Evolutionary conservation across 495 filamentous ascomycete species (phyloP), one percentile per base, ranked within the genome.

Genomic region (Aspergillus indologenus): DNA sequence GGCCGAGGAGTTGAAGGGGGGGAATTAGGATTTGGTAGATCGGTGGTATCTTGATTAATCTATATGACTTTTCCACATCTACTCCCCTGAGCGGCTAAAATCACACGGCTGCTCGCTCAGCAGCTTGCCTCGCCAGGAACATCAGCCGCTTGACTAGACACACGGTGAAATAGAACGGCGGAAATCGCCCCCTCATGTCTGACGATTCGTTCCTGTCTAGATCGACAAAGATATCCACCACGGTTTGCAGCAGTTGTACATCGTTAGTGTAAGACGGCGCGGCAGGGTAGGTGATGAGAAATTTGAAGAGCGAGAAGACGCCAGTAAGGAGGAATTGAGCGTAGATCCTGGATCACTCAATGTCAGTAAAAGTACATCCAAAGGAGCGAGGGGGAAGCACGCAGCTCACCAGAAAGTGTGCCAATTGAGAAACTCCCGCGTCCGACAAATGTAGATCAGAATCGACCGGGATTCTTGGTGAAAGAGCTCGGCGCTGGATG

Each of bases 401-500:
- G 1, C n/a, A 45, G 44, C 24, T 24, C 18, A 57, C 55, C 55
- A 50, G 20, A 57, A 49, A 42, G 55, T 50, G 14, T 49, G 55
- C 55, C 45, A 49, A 17, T 57, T 49, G 9, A 50, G 45, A 5
- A 49, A 21, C 6, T 21, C n/a, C 5, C 45, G 45, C 15, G 29
- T 19, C 12, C 55, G 45, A 18, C 34, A 40, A 15, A 40, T 40
- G 34, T 69, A 71, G 14, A 71, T 56, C 45, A 71, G 22, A 3
- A 65, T 69, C 1, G 60, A 69, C 31, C 67, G 40, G 3, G 66
- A 61, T 20, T 67, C 61, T 34, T 69, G 59, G 31, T 65, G 65
- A n/a, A 50, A 66, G 6, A 71, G 57, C 26, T 69, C 65, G 6
- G 58, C 46, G n/a, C 69, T 69, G 14, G 69, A 71, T 9, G 63